Percentiles rank a stretch among this genome's conserved stretches.
Conservation (phyloP, 2,329 filamentous ascomycete species). For the Fusarium musae region DNA sequence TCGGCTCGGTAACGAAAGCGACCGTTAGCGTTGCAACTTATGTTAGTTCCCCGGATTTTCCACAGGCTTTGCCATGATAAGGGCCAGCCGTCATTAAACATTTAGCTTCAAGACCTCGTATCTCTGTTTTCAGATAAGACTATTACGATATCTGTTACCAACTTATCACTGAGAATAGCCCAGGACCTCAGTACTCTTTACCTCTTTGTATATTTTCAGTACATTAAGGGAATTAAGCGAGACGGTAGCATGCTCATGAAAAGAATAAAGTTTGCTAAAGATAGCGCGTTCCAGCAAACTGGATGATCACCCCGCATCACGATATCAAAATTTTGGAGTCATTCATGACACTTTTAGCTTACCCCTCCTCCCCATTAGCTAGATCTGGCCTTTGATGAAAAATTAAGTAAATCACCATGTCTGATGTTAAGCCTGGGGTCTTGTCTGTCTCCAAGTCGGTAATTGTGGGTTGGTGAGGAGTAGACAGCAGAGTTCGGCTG, state of each 20-base stretch:
- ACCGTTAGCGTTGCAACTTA: neutral
- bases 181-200: neutral
- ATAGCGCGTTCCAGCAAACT: neutral
- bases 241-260: neutral
- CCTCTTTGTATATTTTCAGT: neutral
- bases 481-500: neutral
- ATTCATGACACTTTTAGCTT: neutral
- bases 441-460: neutral
- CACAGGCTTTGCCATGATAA: neutral
- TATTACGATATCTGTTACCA: neutral
- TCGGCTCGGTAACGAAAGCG: neutral
- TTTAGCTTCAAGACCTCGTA: neutral
- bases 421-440: neutral
- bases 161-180: neutral
- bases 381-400: neutral
- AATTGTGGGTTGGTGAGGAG: neutral
- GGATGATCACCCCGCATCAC: neutral
- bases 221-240: neutral
- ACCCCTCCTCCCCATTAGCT: neutral
- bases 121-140: neutral
- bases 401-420: neutral
- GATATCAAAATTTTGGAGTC: neutral
- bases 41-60: neutral
- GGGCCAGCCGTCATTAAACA: neutral
- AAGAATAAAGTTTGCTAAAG: neutral